A percentile compares a stretch with the other conserved stretches of the same genome.
Evolutionary conservation across 2,329 filamentous ascomycete genomes (phyloP).

Genomic region (Arthrobotrys pseudoclavata): DNA sequence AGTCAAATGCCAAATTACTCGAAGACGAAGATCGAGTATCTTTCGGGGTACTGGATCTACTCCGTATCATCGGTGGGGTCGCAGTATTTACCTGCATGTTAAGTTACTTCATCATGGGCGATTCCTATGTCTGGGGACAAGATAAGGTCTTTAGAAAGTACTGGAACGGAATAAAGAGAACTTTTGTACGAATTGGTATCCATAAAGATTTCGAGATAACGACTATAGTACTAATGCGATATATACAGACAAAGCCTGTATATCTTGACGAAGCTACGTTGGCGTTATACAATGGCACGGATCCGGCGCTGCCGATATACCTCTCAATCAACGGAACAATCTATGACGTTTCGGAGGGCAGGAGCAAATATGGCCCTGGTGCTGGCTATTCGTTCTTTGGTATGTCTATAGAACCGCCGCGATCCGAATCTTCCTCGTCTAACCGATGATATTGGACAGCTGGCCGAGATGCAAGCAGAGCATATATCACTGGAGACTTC

Average conservation of each 20-base stretch:
- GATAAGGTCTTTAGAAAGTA: slow-evolving; percentile 74
- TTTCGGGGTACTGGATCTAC: slow-evolving; percentile 73
- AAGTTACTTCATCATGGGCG: slow-evolving; percentile 82
- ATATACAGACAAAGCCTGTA: slow-evolving; percentile 71
- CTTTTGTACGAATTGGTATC: slow-evolving; percentile 63
- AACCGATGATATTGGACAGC: slow-evolving; percentile 66
- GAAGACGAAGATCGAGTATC: slow-evolving; percentile 62
- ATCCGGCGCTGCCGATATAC: slow-evolving; percentile 83
- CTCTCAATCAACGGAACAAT: slow-evolving; percentile 89
- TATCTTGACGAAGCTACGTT: slow-evolving; percentile 83
- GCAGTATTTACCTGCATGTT: slow-evolving; percentile 76
- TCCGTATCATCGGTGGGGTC: slow-evolving; percentile 78
- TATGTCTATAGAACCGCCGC: slow-evolving; percentile 13
- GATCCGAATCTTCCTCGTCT: neutral
- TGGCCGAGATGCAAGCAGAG: slow-evolving; percentile 86
- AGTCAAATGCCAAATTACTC: slow-evolving; percentile 38
- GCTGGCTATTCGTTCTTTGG: slow-evolving; percentile 86
- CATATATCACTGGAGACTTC: slow-evolving; percentile 95
- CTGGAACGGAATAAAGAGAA: slow-evolving; percentile 75
- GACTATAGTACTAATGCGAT: slow-evolving; percentile 43
- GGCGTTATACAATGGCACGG: slow-evolving; percentile 79
- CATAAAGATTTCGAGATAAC: slow-evolving; percentile 24
- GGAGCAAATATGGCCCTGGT: slow-evolving; percentile 82
- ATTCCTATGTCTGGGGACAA: slow-evolving; percentile 78
- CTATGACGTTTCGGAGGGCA: slow-evolving; percentile 82